Percentiles rank a stretch among this genome's conserved stretches.
Evolutionary conservation across 176 grass and related monocot species (phyloP).

Genomic region (Phoenix roebelenii): DNA sequence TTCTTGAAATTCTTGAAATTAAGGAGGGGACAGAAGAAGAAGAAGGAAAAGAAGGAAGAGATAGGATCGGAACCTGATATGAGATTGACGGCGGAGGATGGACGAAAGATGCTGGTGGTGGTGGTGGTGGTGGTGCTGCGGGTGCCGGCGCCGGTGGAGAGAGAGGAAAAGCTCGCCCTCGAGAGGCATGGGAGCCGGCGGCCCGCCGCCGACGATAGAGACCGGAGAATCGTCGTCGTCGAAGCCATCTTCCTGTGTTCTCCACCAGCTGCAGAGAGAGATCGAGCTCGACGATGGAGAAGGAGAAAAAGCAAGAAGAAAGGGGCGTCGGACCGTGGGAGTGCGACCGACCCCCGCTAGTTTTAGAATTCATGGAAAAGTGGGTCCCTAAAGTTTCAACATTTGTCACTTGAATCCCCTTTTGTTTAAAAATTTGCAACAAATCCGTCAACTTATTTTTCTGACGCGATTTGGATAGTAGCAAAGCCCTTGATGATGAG

Average conservation of each 20-base stretch:
- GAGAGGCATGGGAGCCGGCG: constrained; percentile 33
- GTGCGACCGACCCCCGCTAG: too few species aligned
- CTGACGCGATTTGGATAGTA: too few species aligned
- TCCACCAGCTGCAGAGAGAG: constrained; percentile 1
- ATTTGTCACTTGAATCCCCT: too few species aligned
- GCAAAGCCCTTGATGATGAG: too few species aligned
- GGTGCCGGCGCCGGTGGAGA: constrained; percentile 4
- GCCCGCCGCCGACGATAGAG: constrained; percentile 22
- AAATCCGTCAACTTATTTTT: too few species aligned
- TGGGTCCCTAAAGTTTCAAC: too few species aligned
- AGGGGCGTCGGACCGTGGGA: too few species aligned
- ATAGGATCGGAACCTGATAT: constrained; percentile 13
- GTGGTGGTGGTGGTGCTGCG: neutral
- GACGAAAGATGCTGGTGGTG: constrained; percentile 11
- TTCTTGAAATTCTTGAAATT: too few species aligned
- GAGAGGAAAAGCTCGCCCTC: constrained; percentile 16
- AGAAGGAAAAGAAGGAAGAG: neutral
- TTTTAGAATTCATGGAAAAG: too few species aligned
- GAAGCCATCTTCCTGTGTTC: neutral
- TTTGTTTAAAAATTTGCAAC: too few species aligned
- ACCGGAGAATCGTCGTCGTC: constrained; percentile 60
- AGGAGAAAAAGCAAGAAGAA: too few species aligned
- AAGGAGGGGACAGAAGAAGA: neutral
- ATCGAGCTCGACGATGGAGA: constrained; percentile 3
- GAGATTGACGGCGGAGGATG: constrained; percentile 24